Evolutionary conservation across 495 filamentous ascomycete genomes (phyloP).

Genomic region (Daldinia decipiens): DNA sequence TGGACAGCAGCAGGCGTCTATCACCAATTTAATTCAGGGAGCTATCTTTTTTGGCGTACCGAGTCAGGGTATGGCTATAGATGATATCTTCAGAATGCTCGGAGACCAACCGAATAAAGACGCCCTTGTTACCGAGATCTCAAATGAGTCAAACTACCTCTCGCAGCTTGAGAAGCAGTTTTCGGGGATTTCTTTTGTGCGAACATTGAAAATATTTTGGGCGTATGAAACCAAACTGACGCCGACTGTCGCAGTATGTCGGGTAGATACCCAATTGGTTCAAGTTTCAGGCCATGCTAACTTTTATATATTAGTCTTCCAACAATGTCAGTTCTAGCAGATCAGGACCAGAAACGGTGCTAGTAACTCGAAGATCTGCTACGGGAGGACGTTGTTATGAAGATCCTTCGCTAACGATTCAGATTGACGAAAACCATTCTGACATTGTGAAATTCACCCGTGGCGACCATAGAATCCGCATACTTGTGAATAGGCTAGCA

Average conservation of each 20-base stretch:
- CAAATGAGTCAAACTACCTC: background rate
- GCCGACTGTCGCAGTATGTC: background rate
- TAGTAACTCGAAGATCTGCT: background rate
- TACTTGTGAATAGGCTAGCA: background rate
- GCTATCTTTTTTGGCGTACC: background rate
- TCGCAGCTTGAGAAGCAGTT: background rate
- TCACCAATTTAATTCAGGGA: background rate
- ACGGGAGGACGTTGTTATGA: background rate
- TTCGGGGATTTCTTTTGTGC: background rate
- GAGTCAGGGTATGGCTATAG: background rate
- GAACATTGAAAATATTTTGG: background rate
- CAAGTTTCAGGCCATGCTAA: background rate
- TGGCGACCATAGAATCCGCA: background rate
- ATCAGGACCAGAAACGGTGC: background rate
- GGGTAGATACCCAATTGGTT: background rate
- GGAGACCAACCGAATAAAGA: background rate
- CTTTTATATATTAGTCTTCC: background rate
- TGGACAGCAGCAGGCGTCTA: background rate
- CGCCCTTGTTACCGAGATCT: background rate
- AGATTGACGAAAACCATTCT: background rate
- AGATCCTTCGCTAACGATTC: background rate
- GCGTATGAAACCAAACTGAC: background rate
- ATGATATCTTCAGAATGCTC: background rate
- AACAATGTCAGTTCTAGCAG: background rate
- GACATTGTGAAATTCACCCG: background rate